Percentiles rank a stretch among this genome's conserved stretches.
Evolutionary conservation across 2,329 filamentous ascomycete species (phyloP).

Genomic region (Colletotrichum australisinense): DNA sequence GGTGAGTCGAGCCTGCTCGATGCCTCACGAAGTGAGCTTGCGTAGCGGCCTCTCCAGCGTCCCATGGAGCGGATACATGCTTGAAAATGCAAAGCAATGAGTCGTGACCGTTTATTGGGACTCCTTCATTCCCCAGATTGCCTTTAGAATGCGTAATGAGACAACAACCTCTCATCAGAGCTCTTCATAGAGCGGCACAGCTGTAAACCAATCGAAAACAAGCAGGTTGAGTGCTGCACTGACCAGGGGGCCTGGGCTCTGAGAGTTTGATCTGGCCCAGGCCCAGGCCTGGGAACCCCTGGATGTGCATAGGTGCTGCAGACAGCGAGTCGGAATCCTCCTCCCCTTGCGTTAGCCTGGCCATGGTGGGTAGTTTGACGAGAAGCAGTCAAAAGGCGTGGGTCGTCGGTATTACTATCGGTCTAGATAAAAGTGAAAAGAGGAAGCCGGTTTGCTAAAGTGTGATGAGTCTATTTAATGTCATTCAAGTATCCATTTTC

Average conservation of each 20-base stretch:
- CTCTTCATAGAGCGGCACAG: background rate
- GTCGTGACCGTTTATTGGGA: background rate
- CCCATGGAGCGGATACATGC: background rate
- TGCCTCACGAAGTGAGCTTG: background rate
- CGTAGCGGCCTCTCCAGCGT: background rate
- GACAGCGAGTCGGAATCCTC: background rate
- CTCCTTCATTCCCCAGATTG: slow-evolving; percentile 8
- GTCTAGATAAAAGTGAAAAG: background rate
- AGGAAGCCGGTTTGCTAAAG: background rate
- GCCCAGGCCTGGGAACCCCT: background rate
- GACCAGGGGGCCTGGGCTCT: background rate
- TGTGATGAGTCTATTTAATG: background rate
- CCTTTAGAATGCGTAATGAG: slow-evolving; percentile 23
- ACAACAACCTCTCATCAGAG: background rate
- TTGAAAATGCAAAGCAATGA: background rate
- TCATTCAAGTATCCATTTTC: background rate
- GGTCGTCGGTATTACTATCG: background rate
- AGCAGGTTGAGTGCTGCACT: background rate
- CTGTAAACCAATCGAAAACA: background rate
- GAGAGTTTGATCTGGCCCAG: background rate
- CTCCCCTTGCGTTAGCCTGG: background rate
- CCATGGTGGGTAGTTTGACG: background rate
- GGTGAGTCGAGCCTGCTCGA: background rate
- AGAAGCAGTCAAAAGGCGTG: background rate
- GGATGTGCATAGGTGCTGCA: background rate